Conservation (phyloP, 352 stramenopile species). For the Globisporangium abappressorium region DNA sequence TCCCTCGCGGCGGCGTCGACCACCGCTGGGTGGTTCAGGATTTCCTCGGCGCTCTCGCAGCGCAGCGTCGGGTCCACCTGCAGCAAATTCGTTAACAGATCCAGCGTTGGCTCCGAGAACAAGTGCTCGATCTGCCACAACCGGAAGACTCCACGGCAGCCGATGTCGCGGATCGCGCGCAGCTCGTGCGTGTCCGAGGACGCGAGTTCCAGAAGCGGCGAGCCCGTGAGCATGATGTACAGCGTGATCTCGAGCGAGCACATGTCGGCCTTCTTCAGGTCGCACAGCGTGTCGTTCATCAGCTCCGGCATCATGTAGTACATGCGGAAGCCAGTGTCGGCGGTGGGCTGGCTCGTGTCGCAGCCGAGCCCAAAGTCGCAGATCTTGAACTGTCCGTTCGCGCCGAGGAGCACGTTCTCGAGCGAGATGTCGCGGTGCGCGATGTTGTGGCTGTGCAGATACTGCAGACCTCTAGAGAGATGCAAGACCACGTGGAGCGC, state of each 20-base stretch:
- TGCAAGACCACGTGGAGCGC: neutral
- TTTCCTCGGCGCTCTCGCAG: neutral
- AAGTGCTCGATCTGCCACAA: slow-evolving; percentile 21
- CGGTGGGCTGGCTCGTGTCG: slow-evolving; percentile 8
- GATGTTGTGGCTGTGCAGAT: slow-evolving; percentile 16
- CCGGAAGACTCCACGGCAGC: slow-evolving; percentile 18
- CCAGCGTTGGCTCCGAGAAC: slow-evolving; percentile 11
- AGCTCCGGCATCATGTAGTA: neutral
- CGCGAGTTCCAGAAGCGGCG: slow-evolving; percentile 27
- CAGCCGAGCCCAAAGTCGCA: slow-evolving; percentile 47
- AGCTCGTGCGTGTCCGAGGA: slow-evolving; percentile 25
- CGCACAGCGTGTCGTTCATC: slow-evolving; percentile 17
- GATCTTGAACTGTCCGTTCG: slow-evolving; percentile 43
- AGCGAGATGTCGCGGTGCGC: slow-evolving; percentile 57
- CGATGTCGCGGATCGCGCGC: slow-evolving; percentile 21
- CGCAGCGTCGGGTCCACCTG: slow-evolving; percentile 16
- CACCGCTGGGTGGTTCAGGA: slow-evolving; percentile 4
- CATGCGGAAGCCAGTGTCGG: slow-evolving; percentile 7
- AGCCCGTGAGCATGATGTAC: slow-evolving; percentile 68
- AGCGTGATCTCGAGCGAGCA: slow-evolving; percentile 69
- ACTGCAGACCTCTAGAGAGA: slow-evolving; percentile 1
- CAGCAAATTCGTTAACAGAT: slow-evolving; percentile 24
- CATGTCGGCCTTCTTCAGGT: slow-evolving; percentile 45
- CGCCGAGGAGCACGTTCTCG: slow-evolving; percentile 44
- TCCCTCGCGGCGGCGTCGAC: neutral